Evolutionary conservation across 2,329 filamentous ascomycete genomes (phyloP).

Genomic region (Arthrobotrys conoides): DNA sequence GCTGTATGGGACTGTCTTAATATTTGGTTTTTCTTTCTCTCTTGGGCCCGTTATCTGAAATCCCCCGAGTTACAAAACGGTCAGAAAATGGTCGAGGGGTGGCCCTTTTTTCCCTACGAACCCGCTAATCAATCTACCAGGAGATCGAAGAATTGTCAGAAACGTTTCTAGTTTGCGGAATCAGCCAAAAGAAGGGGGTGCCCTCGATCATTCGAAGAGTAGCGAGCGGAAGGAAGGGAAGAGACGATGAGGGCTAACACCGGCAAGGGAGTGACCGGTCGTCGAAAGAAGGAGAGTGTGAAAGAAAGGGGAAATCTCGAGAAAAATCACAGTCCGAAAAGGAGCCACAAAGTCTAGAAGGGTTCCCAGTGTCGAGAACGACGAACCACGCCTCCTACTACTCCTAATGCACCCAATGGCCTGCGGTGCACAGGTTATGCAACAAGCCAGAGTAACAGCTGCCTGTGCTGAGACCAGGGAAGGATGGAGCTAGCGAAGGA

Average conservation of each 20-base stretch:
- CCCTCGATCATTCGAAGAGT: conserved; percentile 50
- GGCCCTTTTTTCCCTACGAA: conserved; percentile 51
- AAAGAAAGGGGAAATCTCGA: conserved; percentile 47
- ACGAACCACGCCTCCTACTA: conserved; percentile 52
- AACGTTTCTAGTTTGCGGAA: conserved; percentile 55
- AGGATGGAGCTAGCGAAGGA: conserved; percentile 60
- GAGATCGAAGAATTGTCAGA: conserved; percentile 50
- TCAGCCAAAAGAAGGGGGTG: conserved; percentile 53
- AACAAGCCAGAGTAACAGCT: conserved; percentile 61
- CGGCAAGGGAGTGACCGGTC: conserved; percentile 49
- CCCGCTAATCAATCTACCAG: conserved; percentile 60
- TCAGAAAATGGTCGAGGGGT: conserved; percentile 56
- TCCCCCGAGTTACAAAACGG: conserved; percentile 60
- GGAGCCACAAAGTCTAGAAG: conserved; percentile 54
- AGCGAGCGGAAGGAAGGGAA: conserved; percentile 59
- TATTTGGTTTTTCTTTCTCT: conserved; percentile 41
- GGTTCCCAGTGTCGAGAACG: conserved; percentile 40
- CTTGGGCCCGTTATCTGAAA: conserved; percentile 60
- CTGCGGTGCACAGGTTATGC: conserved; percentile 57
- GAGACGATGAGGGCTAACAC: conserved; percentile 55
- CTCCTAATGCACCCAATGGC: conserved; percentile 49
- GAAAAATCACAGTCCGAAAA: conserved; percentile 25
- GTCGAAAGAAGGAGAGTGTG: conserved; percentile 41
- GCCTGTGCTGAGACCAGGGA: conserved; percentile 60
- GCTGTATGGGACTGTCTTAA: conserved; percentile 54